Base-by-base conservation (phyloP, 176 grass and related monocot genomes). In the Oryza coarctata region DNA sequence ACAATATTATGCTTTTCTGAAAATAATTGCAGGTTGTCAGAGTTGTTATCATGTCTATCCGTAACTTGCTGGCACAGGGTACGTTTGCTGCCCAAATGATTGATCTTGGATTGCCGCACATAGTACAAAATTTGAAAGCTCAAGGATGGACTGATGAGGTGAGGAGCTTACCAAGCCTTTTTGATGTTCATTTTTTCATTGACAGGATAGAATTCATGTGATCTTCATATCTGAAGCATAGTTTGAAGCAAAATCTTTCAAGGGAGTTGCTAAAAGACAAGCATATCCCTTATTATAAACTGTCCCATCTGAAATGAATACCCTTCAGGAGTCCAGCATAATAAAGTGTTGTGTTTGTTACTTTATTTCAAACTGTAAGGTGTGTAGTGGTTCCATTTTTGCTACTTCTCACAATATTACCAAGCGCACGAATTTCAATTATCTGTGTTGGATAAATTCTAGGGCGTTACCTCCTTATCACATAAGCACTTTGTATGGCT, bases 61-160 rank as follows among this genome's bases (percentile, higher is more conserved):
- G 87, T 74, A 99, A 99, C 88, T 86, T 99, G 69, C 73, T 99
- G 49, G 76, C 85, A 62, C 95, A 93, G 74, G 88, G 87, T 23
- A 89, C 91, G 78, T 99, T 95, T 92, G 93, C 89, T 52, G 93
- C 91, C 23, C 96, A 99, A 89, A 93, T 99, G 96, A 95, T 99
- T 45, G 93, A 99, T 86, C 90, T 99, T 71, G 91, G 96, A 63
- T 88, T 99, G 85, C 93, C 91, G 0, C 93, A 95, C 70, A 90
- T 94, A 82, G 89, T 95, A 36, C 96, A 99, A 62, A 95, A 84
- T 81, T 86, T 99, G 77, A 99, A 99, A 92, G 91, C 89, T 83
- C 96, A 99, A 77, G 93, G 93, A 84, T 99, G 96, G 96, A 92
- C 83, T 78, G 96, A 99, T 88, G 96, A 99, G 96, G 96, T 95